Conservation (phyloP, 1,284 basidiomycete species). For the Ustilago cynodontis region DNA sequence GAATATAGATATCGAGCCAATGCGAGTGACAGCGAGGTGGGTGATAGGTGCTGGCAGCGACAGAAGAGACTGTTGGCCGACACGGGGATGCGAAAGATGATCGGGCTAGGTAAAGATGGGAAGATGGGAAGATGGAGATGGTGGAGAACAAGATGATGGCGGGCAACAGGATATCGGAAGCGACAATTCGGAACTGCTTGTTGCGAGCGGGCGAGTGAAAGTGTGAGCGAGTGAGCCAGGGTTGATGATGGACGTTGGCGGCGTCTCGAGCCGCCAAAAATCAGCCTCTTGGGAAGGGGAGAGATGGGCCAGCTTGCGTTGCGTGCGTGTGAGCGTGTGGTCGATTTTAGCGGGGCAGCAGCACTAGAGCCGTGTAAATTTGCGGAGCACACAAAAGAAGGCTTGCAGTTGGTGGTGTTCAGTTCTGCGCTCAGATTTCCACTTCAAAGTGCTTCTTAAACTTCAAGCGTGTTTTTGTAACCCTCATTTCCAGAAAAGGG, state of each 20-base stretch:
- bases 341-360: background rate
- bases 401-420: too few species aligned
- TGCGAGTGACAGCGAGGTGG: background rate
- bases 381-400: background rate
- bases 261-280: background rate
- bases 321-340: background rate
- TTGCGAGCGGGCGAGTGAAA: constrained; percentile 1
- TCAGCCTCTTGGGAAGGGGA: too few species aligned
- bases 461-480: too few species aligned
- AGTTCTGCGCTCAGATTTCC: too few species aligned
- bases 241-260: constrained; percentile 2
- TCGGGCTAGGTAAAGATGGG: background rate
- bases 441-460: too few species aligned
- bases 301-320: constrained; percentile 1
- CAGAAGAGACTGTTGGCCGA: background rate
- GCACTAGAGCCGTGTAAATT: background rate
- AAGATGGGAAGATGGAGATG: constrained; percentile 3
- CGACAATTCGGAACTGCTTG: constrained; percentile 6
- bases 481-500: too few species aligned
- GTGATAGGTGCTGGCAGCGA: background rate
- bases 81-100: background rate
- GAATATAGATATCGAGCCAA: background rate
- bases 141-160: background rate
- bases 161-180: background rate
- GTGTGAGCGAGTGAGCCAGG: too few species aligned